These are phyloP conservation scores for Monilinia fructigena DNA, from an alignment of 2,329 filamentous ascomycete genomes.

Conservation along the genomic window DNA sequence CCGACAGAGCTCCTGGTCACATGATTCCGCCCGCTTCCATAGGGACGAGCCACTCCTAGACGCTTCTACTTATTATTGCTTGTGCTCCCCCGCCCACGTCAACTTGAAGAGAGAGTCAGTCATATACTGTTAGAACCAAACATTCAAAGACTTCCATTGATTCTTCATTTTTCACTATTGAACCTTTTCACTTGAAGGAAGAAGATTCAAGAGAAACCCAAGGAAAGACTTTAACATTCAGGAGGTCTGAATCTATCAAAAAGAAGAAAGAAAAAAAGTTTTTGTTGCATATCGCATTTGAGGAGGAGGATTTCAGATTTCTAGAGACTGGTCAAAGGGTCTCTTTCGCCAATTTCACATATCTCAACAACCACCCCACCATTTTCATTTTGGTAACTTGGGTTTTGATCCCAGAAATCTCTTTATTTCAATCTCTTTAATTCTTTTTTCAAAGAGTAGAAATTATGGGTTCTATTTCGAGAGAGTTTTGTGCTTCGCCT, in stretches of 20 bases:
- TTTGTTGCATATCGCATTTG: conserved; percentile 25
- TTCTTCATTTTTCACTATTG: not conserved
- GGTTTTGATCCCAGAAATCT: conserved; percentile 19
- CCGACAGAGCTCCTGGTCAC: not conserved
- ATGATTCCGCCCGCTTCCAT: conserved; percentile 18
- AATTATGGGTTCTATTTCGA: conserved; percentile 33
- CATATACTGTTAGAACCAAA: not conserved
- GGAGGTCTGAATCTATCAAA: conserved; percentile 22
- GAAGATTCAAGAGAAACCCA: not conserved
- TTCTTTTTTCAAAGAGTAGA: not conserved
- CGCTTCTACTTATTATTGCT: conserved; percentile 20
- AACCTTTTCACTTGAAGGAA: not conserved
- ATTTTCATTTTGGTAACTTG: conserved; percentile 30
- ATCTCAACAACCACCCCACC: conserved; percentile 33
- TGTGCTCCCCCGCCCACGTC: conserved; percentile 22
- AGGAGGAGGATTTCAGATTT: conserved; percentile 19
- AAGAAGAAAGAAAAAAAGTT: conserved; percentile 14
- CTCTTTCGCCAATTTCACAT: conserved; percentile 26
- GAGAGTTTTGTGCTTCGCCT: conserved; percentile 31
- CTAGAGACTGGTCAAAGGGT: conserved; percentile 7
- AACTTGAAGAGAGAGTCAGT: not conserved
- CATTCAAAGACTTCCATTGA: not conserved
- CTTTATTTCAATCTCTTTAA: not conserved
- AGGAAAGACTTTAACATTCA: not conserved
- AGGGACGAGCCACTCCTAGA: conserved; percentile 12